phyloP scores from a whole-genome alignment of 2,329 filamentous ascomycete genomes.

The Talaromyces sp. region DNA sequence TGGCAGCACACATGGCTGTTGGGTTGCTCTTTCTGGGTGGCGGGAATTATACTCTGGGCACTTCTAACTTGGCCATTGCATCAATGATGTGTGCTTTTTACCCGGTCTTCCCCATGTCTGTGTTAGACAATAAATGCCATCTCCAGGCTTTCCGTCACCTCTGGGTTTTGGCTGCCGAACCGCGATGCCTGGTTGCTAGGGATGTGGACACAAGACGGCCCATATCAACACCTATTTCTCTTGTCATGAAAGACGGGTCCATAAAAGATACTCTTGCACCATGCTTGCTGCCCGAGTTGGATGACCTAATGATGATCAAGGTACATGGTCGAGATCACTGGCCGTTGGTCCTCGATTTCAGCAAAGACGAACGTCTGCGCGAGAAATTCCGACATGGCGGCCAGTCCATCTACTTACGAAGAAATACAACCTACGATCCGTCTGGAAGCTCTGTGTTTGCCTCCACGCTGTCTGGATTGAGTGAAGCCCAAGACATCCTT shows the following conservation, averaged over 20 bases:
- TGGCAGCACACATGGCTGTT: slow-evolving; percentile 87
- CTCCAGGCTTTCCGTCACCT: slow-evolving; percentile 95
- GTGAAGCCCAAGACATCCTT: slow-evolving; percentile 48
- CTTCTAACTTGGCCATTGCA: slow-evolving; percentile 78
- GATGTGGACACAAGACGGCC: slow-evolving; percentile 80
- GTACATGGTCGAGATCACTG: slow-evolving; percentile 59
- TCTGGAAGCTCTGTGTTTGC: slow-evolving; percentile 58
- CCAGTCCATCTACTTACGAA: slow-evolving; percentile 68
- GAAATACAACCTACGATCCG: slow-evolving; percentile 61
- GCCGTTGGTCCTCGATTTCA: slow-evolving; percentile 74
- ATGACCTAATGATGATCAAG: slow-evolving; percentile 31
- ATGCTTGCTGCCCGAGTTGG: slow-evolving; percentile 48
- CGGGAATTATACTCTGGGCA: slow-evolving; percentile 86
- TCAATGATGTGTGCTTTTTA: slow-evolving; percentile 88
- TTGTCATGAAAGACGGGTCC: slow-evolving; percentile 50
- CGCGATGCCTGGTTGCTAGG: slow-evolving; percentile 79
- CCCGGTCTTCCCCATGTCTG: slow-evolving; percentile 78
- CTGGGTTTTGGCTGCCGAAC: slow-evolving; percentile 90
- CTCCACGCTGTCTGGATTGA: slow-evolving; percentile 68
- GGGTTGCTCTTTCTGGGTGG: slow-evolving; percentile 87
- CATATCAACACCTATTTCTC: slow-evolving; percentile 64
- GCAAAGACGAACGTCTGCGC: slow-evolving; percentile 54
- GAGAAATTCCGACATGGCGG: slow-evolving; percentile 57
- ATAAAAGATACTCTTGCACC: slow-evolving; percentile 42
- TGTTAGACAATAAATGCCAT: slow-evolving; percentile 91